Evolutionary conservation across 768 basidiomycete species (phyloP).

Genomic region (Leccinum ochraceum): DNA sequence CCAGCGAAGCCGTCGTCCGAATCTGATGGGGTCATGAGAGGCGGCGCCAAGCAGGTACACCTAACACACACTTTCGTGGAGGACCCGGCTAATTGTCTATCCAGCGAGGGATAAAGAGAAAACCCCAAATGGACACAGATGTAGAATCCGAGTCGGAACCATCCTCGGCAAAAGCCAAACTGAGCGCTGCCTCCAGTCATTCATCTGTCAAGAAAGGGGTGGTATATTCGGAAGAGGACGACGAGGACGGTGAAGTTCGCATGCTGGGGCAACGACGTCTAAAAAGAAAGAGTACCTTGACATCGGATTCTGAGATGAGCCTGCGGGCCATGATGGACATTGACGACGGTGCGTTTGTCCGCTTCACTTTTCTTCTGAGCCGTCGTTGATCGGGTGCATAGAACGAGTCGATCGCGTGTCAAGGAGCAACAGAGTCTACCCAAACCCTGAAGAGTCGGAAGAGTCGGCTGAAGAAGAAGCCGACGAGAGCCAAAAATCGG

Average conservation of each 20-base stretch:
- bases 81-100: constrained; percentile 20
- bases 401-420: constrained; percentile 29
- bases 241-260: constrained; percentile 39
- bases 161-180: constrained; percentile 9
- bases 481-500: constrained; percentile 36
- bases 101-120: constrained; percentile 44
- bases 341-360: constrained; percentile 60
- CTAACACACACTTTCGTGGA: not conserved
- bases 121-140: constrained; percentile 34
- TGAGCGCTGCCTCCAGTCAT: constrained; percentile 2
- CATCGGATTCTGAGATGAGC: constrained; percentile 46
- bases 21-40: not conserved
- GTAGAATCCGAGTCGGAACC: constrained; percentile 30
- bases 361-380: constrained; percentile 8
- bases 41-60: constrained; percentile 8
- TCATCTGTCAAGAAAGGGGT: constrained; percentile 45
- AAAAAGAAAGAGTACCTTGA: constrained; percentile 37
- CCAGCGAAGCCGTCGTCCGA: not conserved
- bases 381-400: constrained; percentile 13
- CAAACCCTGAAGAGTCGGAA: constrained; percentile 25
- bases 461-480: constrained; percentile 24
- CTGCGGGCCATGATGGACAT: constrained; percentile 73
- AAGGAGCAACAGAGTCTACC: constrained; percentile 20
- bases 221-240: constrained; percentile 47
- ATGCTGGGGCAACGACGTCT: constrained; percentile 26